These are phyloP conservation scores for Schwanniomyces vanrijiae DNA, from an alignment of 805 yeast genomes.

Conservation along the genomic window DNA sequence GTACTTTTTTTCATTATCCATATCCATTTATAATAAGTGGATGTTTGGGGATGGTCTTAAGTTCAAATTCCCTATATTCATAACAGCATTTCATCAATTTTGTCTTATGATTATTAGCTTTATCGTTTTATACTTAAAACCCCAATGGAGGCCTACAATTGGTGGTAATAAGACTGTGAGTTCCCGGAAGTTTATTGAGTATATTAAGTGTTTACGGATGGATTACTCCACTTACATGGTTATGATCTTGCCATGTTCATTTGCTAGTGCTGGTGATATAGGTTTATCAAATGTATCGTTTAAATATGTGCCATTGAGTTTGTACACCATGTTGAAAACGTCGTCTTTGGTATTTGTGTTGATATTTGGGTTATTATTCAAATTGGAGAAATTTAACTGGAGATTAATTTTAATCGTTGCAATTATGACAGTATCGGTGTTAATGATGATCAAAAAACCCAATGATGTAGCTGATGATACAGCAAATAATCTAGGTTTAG, in stretches of 20 bases:
- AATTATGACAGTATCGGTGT: conserved; percentile 81
- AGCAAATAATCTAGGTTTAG: conserved; percentile 38
- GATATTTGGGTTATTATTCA: conserved; percentile 80
- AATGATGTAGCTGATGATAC: conserved; percentile 11
- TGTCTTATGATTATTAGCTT: conserved; percentile 59
- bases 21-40: conserved; percentile 91
- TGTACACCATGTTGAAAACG: conserved; percentile 92
- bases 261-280: conserved; percentile 90
- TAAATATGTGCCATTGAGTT: conserved; percentile 72
- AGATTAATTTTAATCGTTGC: conserved; percentile 67
- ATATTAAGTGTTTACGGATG: conserved; percentile 21
- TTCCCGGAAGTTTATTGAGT: conserved; percentile 8
- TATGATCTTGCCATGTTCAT: conserved; percentile 76
- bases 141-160: conserved; percentile 46
- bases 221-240: conserved; percentile 34
- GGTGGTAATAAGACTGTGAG: not conserved
- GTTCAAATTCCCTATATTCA: conserved; percentile 78
- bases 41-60: conserved; percentile 86
- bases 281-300: conserved; percentile 89
- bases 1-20: conserved; percentile 68
- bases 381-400: conserved; percentile 71
- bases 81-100: conserved; percentile 84
- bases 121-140: conserved; percentile 42
- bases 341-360: conserved; percentile 86
- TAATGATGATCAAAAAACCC: conserved; percentile 71